phyloP scores from a whole-genome alignment of 164 flowering plant genomes.

The Tetrastigma voinierianum region DNA sequence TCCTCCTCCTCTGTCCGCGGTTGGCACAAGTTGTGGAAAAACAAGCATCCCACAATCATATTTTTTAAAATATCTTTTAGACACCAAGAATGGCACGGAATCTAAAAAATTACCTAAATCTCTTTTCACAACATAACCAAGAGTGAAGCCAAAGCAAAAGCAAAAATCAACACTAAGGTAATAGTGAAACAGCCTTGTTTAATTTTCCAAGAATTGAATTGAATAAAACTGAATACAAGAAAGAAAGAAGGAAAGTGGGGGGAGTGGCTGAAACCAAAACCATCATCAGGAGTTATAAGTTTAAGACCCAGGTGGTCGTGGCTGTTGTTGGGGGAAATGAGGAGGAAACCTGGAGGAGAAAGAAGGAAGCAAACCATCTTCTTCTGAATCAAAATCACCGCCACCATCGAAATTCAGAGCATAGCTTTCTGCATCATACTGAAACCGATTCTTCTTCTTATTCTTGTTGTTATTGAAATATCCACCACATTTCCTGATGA shows the following conservation, averaged over 20 bases:
- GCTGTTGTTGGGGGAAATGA: not conserved
- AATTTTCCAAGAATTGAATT: too few relatives aligned
- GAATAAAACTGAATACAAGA: not conserved
- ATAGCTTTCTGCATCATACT: conserved; percentile 30
- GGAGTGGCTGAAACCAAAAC: not conserved
- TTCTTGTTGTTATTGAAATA: conserved; percentile 8
- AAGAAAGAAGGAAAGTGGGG: not conserved
- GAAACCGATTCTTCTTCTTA: conserved; percentile 15
- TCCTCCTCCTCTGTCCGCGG: too few relatives aligned
- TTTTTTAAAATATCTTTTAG: too few relatives aligned
- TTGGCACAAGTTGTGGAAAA: too few relatives aligned
- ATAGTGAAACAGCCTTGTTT: too few relatives aligned
- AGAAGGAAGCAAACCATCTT: not conserved
- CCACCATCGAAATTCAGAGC: conserved; percentile 33
- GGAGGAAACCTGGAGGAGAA: conserved; percentile 18
- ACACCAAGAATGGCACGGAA: too few relatives aligned
- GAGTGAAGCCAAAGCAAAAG: too few relatives aligned
- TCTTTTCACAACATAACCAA: too few relatives aligned
- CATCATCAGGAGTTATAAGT: not conserved
- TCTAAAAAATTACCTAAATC: too few relatives aligned
- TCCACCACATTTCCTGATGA: conserved; percentile 18
- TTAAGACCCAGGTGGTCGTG: not conserved
- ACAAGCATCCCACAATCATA: too few relatives aligned
- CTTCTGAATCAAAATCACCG: conserved; percentile 8
- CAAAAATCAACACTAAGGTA: too few relatives aligned